Percentiles rank a stretch among this genome's conserved stretches.
These are phyloP conservation scores for Boletus albobrunnescens DNA, from an alignment of 1,284 basidiomycete species.

Conservation along the genomic window DNA sequence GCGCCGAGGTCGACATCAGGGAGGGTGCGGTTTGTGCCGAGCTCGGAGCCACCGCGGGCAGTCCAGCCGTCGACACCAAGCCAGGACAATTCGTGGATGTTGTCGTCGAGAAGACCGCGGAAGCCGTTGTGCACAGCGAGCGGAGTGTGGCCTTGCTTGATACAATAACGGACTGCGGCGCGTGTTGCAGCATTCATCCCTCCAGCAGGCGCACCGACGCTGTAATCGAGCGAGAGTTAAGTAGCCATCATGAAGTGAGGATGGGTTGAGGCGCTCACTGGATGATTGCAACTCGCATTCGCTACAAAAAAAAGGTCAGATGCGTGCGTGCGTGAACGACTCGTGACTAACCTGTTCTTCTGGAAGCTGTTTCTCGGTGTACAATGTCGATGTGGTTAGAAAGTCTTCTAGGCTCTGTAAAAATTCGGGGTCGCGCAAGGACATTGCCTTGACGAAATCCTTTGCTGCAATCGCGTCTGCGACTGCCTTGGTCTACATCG, in stretches of 20 bases:
- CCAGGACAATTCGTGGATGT: conserved; percentile 87
- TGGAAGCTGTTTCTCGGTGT: conserved; percentile 59
- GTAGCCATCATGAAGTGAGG: not conserved
- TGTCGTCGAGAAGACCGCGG: conserved; percentile 88
- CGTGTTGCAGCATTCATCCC: conserved; percentile 98
- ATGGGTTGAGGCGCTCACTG: conserved; percentile 57
- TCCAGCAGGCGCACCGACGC: conserved; percentile 94
- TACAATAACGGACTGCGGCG: conserved; percentile 89
- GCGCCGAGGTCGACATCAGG: conserved; percentile 85
- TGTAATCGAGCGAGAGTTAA: conserved; percentile 31
- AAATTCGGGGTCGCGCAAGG: conserved; percentile 80
- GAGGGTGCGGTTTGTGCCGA: conserved; percentile 90
- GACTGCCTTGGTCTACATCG: conserved; percentile 75
- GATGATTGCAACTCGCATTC: conserved; percentile 87
- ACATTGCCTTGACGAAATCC: conserved; percentile 86
- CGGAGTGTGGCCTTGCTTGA: conserved; percentile 88
- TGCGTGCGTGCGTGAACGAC: no score
- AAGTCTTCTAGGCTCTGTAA: conserved; percentile 84
- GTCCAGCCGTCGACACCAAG: conserved; percentile 97
- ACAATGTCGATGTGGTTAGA: conserved; percentile 64
- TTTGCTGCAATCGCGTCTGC: conserved; percentile 78
- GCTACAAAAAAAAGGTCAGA: conserved; percentile 41
- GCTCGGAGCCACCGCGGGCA: conserved; percentile 94
- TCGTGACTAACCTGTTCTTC: conserved; percentile 56
- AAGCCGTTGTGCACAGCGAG: conserved; percentile 95